These are phyloP conservation scores for Ganoderma multipileum DNA, from an alignment of 1,284 basidiomycete species.

Conservation along the genomic window DNA sequence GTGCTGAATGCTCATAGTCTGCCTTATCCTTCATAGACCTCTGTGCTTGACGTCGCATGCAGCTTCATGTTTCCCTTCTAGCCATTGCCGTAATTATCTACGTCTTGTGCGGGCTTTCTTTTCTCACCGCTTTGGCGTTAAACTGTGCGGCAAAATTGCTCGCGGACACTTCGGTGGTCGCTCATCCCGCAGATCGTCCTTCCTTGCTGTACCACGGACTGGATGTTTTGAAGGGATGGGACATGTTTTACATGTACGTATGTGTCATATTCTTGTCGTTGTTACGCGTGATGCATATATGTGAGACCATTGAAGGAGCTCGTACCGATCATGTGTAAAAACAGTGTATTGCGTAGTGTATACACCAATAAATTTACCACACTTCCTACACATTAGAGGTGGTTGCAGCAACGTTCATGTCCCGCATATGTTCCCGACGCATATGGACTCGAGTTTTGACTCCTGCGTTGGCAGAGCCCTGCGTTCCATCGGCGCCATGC, in stretches of 20 bases:
- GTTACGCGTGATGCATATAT: neutral
- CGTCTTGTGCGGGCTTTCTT: constrained; percentile 50
- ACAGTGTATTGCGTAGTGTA: neutral
- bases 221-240: constrained; percentile 64
- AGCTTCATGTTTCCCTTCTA: constrained; percentile 7
- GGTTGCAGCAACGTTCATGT: no score
- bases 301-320: no score
- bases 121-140: constrained; percentile 62
- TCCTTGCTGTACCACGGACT: constrained; percentile 41
- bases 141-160: constrained; percentile 67
- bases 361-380: neutral
- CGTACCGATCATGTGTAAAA: no score
- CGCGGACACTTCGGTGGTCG: constrained; percentile 28
- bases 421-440: no score
- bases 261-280: neutral
- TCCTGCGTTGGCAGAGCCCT: no score
- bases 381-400: neutral
- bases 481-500: no score
- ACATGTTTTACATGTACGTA: constrained; percentile 34
- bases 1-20: neutral
- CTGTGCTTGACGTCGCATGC: neutral
- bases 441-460: no score
- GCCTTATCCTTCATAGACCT: neutral
- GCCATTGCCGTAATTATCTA: constrained; percentile 66
- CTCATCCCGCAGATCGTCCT: constrained; percentile 61